These are phyloP conservation scores for Neonothopanus nambi DNA, from an alignment of 1,284 basidiomycete genomes.

Conservation along the genomic window DNA sequence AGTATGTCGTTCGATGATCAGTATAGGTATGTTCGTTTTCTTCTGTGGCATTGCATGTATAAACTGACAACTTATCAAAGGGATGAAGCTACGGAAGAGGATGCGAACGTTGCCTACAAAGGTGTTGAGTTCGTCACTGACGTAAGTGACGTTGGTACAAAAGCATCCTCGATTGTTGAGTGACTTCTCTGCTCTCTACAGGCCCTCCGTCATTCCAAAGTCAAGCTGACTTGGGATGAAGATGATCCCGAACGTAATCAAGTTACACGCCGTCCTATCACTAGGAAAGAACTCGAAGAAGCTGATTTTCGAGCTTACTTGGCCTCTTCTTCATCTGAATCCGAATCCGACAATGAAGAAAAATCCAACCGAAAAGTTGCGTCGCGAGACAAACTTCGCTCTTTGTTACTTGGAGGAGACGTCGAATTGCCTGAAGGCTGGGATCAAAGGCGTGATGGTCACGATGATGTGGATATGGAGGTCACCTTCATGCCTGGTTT, in stretches of 20 bases:
- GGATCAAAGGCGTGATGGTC: constrained; percentile 48
- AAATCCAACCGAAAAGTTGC: constrained; percentile 40
- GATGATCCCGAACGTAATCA: constrained; percentile 91
- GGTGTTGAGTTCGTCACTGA: constrained; percentile 93
- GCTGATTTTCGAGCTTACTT: constrained; percentile 86
- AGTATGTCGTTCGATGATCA: constrained; percentile 89
- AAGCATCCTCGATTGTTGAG: background rate
- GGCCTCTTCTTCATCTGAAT: constrained; percentile 70
- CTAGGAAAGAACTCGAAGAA: constrained; percentile 85
- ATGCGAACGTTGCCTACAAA: constrained; percentile 64
- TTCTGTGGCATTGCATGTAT: background rate
- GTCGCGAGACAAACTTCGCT: constrained; percentile 67
- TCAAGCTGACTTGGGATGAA: constrained; percentile 98
- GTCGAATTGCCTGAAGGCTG: constrained; percentile 80
- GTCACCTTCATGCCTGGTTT: constrained; percentile 92
- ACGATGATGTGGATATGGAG: constrained; percentile 79
- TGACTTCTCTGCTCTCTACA: constrained; percentile 29
- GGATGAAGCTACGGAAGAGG: constrained; percentile 79
- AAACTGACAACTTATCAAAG: constrained; percentile 37
- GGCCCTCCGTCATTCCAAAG: constrained; percentile 98
- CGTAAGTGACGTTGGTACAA: constrained; percentile 45
- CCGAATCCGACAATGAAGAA: constrained; percentile 48
- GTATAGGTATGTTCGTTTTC: constrained; percentile 51
- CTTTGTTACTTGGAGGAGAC: constrained; percentile 68
- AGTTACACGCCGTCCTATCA: constrained; percentile 77